Conservation (phyloP, 805 yeast species). For the Ascoidea tarda region DNA sequence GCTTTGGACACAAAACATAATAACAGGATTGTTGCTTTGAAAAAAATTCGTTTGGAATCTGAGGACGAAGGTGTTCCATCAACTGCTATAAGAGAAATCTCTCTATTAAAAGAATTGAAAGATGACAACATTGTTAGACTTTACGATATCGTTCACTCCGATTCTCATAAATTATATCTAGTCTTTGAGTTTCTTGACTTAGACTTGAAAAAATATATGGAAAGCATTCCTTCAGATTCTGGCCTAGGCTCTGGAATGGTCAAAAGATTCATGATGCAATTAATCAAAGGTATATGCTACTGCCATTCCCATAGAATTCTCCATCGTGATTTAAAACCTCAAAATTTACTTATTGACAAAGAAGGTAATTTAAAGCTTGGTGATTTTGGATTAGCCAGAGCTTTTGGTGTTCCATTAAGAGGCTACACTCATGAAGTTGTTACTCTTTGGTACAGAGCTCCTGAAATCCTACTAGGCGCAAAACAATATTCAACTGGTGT, state of each 20-base stretch:
- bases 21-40: slow-evolving; percentile 89
- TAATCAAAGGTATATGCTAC: slow-evolving; percentile 80
- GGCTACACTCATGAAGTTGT: slow-evolving; percentile 98
- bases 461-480: slow-evolving; percentile 91
- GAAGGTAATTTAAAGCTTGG: slow-evolving; percentile 88
- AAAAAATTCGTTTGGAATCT: slow-evolving; percentile 88
- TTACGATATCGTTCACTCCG: slow-evolving; percentile 91
- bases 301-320: slow-evolving; percentile 91
- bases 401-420: slow-evolving; percentile 93
- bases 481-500: slow-evolving; percentile 96
- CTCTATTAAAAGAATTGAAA: slow-evolving; percentile 81
- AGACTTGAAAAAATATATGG: slow-evolving; percentile 96
- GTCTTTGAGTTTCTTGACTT: slow-evolving; percentile 91
- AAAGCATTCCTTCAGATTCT: slow-evolving; percentile 78
- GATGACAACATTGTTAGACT: slow-evolving; percentile 88
- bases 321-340: slow-evolving; percentile 95
- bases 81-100: slow-evolving; percentile 93
- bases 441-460: slow-evolving; percentile 95
- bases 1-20: slow-evolving; percentile 83
- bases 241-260: slow-evolving; percentile 85
- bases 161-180: slow-evolving; percentile 78
- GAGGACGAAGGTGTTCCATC: slow-evolving; percentile 99
- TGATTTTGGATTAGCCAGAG: slow-evolving; percentile 93
- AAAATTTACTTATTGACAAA: slow-evolving; percentile 84
- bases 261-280: slow-evolving; percentile 83